Evolutionary conservation across 129 eudicot species (phyloP), one percentile per base, ranked within the genome.

Genomic region (Silybum marianum): DNA sequence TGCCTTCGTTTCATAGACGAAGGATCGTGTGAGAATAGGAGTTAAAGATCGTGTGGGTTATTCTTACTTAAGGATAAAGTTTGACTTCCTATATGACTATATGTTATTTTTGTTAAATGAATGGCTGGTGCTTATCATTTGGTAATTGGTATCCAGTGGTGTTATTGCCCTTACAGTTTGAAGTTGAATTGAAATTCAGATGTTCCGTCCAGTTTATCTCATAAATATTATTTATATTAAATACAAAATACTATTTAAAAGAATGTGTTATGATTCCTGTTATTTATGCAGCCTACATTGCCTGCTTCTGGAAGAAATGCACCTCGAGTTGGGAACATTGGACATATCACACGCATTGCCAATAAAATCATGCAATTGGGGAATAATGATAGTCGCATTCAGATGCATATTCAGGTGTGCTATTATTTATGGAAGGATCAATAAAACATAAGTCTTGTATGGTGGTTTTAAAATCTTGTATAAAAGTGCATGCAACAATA

Each of bases 261-360:
- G 7, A 44, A 11, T 38, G 14, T 26, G 68, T 12, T 16, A 22
- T 18, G 3, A 24, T 63, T 22, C 25, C 39, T 82, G 48, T 44
- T 63, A 1, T 8, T 8, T 60, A 34, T 86, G 79, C 91, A 93
- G 98, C 98, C 97, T 32, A 91, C 95, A 67, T 9, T 85, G 80
- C 86, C 93, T 26, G 93, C 93, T 71, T n/a, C 90, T 73, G 93
- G 93, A 62, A 91, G 78, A 84, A 74, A 51, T 25, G 69, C 90
- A 62, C 97, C 93, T 58, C 86, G 90, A 68, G 89, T 79, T 40
- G 98, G 98, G 71, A 89, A 89, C 81, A 84, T 91, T 54, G 98
- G 98, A 62, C 98, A 93, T 83, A 22, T 93, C 36, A 93, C 98
- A 25, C 88, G 93, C 22, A 93, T 93, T 63, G 83, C 97, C 60